Base-by-base conservation (phyloP, 257 asterid genomes). In the Lantana camara region DNA sequence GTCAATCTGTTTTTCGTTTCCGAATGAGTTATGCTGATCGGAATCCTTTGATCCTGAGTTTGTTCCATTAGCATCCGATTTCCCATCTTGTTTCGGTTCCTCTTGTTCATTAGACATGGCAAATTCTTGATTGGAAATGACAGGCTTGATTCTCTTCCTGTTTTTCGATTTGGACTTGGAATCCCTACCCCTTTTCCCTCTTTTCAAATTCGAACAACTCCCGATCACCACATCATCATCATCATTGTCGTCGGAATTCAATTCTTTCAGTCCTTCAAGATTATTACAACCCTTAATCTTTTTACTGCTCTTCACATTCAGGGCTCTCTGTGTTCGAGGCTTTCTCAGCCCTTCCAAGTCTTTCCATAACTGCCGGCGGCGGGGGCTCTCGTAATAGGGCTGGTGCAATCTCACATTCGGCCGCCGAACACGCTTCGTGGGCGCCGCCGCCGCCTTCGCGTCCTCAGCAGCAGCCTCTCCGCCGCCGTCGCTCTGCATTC, bases 401-500 rank as follows among this genome's bases (percentile, higher is more conserved):
- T 73, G 77, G 61, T 71, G 73, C 57, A 80, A 38, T 45, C 85
- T 74, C 5, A 80, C 83, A 66, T 73, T 80, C 10, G 85, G 85
- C 46, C 85, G 80, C 70, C 83, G 80, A 69, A 35, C 57, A 66
- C 83, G 78, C 72, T 77, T 80, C 13, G 68, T 15, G 35, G 70
- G 64, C 17, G 16, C 32, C 4, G 32, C 32, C 4, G 32, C 63
- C 35, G 13, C 46, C 20, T 50, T 40, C 75, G 20, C 66, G 52
- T 58, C 67, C 54, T 46, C 61, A 4, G 64, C 62, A 17, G 63
- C 56, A 2, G 35, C 68, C 6, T 57, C 71, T 37, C 60, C 77
- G 40, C 40, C 40, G 19, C 62, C 71, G 41, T 27, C 57, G 68
- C n/a, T 15, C 66, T 52, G 67, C 85, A 73, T 73, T 73, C 35